A percentile compares a stretch with the other conserved stretches of the same genome.
Evolutionary conservation across 495 filamentous ascomycete genomes (phyloP).

Genomic region (Neurospora cerealis): DNA sequence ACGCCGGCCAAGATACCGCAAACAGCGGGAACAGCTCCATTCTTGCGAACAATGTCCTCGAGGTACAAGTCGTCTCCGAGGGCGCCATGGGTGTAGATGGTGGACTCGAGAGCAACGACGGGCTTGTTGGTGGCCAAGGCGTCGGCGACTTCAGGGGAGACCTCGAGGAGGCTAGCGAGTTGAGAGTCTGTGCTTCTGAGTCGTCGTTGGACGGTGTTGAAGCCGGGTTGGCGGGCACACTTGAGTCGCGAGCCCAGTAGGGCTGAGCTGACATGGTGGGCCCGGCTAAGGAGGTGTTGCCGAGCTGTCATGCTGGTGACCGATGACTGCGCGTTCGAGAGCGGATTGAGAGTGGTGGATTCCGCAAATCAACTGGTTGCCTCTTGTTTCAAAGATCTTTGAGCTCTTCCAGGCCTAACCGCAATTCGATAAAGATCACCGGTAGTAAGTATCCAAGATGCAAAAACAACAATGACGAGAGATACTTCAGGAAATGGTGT

Average conservation of each 20-base stretch:
- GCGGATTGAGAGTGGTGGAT: neutral
- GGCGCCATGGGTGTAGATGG: slow-evolving; percentile 68
- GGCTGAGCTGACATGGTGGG: neutral
- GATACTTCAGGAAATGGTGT: neutral
- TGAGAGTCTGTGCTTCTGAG: neutral
- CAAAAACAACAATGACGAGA: neutral
- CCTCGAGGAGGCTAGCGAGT: slow-evolving; percentile 49
- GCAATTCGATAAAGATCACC: neutral
- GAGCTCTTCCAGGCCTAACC: neutral
- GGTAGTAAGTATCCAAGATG: neutral
- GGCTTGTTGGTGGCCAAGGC: slow-evolving; percentile 63
- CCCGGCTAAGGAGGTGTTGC: neutral
- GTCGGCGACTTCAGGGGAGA: slow-evolving; percentile 75
- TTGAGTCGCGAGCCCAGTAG: neutral
- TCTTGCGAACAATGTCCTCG: slow-evolving; percentile 63
- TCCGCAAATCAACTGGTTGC: neutral
- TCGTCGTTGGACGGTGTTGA: neutral
- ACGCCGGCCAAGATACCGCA: slow-evolving; percentile 76
- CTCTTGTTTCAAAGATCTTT: neutral
- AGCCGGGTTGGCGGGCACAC: neutral
- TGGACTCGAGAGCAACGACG: slow-evolving; percentile 85
- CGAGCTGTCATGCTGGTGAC: neutral
- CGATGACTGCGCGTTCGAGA: neutral
- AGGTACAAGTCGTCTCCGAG: slow-evolving; percentile 76
- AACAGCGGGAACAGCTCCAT: slow-evolving; percentile 87